Evolutionary conservation across 495 filamentous ascomycete genomes (phyloP).

Genomic region (Penicillium verhagenii): DNA sequence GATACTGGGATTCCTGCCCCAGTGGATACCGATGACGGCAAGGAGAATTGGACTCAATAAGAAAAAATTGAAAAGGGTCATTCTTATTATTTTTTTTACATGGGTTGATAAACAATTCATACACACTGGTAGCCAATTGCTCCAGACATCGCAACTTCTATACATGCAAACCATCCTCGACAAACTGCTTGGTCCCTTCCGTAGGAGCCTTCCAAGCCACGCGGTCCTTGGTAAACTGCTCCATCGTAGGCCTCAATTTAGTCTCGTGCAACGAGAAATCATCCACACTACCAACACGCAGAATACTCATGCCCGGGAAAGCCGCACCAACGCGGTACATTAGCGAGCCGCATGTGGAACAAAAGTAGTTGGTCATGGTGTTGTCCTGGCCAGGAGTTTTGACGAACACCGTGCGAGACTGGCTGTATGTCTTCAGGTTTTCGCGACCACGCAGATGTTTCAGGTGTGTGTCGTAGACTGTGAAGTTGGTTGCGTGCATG

Average conservation of each 20-base stretch:
- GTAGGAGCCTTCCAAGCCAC: not conserved
- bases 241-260: slow-evolving; percentile 39
- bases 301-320: slow-evolving; percentile 39
- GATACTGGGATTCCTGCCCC: no score
- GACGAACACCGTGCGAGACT: slow-evolving; percentile 15
- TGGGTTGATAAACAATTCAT: not conserved
- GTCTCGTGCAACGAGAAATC: slow-evolving; percentile 54
- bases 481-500: slow-evolving; percentile 58
- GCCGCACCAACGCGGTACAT: slow-evolving; percentile 46
- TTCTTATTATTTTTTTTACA: no score
- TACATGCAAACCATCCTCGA: not conserved
- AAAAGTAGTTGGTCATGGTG: slow-evolving; percentile 56
- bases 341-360: slow-evolving; percentile 51
- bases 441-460: slow-evolving; percentile 47
- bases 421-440: slow-evolving; percentile 38
- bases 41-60: no score
- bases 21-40: no score
- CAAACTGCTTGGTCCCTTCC: not conserved
- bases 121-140: not conserved
- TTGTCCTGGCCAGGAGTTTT: slow-evolving; percentile 40
- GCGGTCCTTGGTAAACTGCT: slow-evolving; percentile 10
- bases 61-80: no score
- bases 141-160: not conserved
- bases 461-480: slow-evolving; percentile 38
- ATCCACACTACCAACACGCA: slow-evolving; percentile 54